Percentiles rank a stretch among this genome's conserved stretches.
phyloP scores from a whole-genome alignment of 805 yeast genomes.

The Priceomyces carsonii region DNA sequence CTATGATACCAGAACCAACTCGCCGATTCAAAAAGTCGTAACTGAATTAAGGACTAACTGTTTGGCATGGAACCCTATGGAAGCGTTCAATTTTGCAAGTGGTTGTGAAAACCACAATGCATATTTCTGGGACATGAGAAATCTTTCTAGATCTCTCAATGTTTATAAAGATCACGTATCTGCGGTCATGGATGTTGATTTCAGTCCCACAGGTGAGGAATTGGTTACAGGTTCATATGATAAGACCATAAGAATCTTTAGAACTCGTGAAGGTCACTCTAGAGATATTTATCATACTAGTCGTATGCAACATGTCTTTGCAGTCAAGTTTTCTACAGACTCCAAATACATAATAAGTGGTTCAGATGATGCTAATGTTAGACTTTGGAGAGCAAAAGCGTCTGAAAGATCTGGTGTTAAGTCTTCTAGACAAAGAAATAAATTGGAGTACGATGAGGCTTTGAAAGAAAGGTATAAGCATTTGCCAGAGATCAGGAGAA shows the following conservation, averaged over 20 bases:
- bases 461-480: slow-evolving; percentile 88
- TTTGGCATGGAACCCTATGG: slow-evolving; percentile 96
- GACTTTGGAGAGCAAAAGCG: slow-evolving; percentile 90
- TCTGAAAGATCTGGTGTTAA: slow-evolving; percentile 81
- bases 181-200: slow-evolving; percentile 93
- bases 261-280: slow-evolving; percentile 81
- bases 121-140: slow-evolving; percentile 95
- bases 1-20: slow-evolving; percentile 85
- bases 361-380: slow-evolving; percentile 93
- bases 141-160: slow-evolving; percentile 75
- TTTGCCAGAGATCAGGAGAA: slow-evolving; percentile 95
- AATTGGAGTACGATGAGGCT: slow-evolving; percentile 87
- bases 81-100: slow-evolving; percentile 88
- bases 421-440: slow-evolving; percentile 75
- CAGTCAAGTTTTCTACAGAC: slow-evolving; percentile 85
- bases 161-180: slow-evolving; percentile 94
- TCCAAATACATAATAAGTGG: slow-evolving; percentile 85
- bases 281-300: slow-evolving; percentile 95
- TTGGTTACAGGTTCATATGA: slow-evolving; percentile 95
- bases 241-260: slow-evolving; percentile 82
- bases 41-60: slow-evolving; percentile 82
- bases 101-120: slow-evolving; percentile 95
- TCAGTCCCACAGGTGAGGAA: slow-evolving; percentile 96
- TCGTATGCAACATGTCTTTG: slow-evolving; percentile 94
- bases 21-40: slow-evolving; percentile 89